phyloP scores from a whole-genome alignment of 2,329 filamentous ascomycete species.

The Stemphylium lycopersici region DNA sequence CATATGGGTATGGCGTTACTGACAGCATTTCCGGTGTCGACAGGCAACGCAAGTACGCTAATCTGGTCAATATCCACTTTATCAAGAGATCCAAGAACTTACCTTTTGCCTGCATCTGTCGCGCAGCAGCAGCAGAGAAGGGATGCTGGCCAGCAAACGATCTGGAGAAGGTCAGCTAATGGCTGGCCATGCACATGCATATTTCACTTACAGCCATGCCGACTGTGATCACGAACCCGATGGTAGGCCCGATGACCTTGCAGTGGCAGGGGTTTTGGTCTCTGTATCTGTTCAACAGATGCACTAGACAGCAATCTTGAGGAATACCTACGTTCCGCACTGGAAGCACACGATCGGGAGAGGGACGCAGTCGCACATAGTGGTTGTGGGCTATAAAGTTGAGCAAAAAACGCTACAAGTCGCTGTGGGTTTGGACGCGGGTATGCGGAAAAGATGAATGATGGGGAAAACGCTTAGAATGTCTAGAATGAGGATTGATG shows the following conservation, averaged over 20 bases:
- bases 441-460: not conserved
- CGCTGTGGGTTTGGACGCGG: not conserved
- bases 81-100: constrained; percentile 25
- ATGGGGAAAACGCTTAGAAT: not conserved
- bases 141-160: constrained; percentile 62
- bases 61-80: constrained; percentile 20
- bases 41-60: constrained; percentile 60
- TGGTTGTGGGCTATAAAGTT: not conserved
- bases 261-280: constrained; percentile 64
- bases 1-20: constrained; percentile 55
- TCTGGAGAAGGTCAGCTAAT: constrained; percentile 38
- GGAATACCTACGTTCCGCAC: constrained; percentile 52
- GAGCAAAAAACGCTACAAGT: not conserved
- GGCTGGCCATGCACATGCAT: constrained; percentile 14
- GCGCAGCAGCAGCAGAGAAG: constrained; percentile 64
- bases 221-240: constrained; percentile 58
- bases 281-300: constrained; percentile 42
- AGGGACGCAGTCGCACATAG: constrained; percentile 49
- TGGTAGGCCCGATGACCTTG: constrained; percentile 62
- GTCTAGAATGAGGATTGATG: constrained; percentile 1
- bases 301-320: not conserved
- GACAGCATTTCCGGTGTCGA: constrained; percentile 58
- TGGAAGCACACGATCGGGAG: constrained; percentile 61
- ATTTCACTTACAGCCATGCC: constrained; percentile 54
- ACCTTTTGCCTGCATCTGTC: constrained; percentile 62